A percentile compares a stretch with the other conserved stretches of the same genome.
These are phyloP conservation scores for Elsinoe australis DNA, from an alignment of 2,329 filamentous ascomycete species.

Conservation along the genomic window DNA sequence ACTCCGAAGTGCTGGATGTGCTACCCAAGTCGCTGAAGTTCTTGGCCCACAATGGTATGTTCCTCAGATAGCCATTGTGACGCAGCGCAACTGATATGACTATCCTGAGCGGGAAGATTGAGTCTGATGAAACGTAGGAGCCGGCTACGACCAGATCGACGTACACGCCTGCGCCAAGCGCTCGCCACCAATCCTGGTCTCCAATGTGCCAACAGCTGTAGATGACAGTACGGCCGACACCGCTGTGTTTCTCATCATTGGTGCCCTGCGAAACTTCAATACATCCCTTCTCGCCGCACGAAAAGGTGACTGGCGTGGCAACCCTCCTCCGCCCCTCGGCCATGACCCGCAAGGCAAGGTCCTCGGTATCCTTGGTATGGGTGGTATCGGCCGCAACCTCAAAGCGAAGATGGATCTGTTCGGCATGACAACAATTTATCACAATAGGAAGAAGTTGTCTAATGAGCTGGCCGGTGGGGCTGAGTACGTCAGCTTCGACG, in stretches of 20 bases:
- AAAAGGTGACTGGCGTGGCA: conserved; percentile 59
- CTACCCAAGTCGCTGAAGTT: conserved; percentile 35
- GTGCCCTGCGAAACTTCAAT: conserved; percentile 68
- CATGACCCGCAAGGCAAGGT: conserved; percentile 73
- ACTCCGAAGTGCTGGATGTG: conserved; percentile 58
- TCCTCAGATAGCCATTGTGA: background rate
- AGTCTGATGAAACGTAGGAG: conserved; percentile 44
- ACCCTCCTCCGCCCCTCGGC: conserved; percentile 49
- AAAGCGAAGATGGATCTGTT: conserved; percentile 67
- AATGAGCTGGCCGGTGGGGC: conserved; percentile 51
- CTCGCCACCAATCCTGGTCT: conserved; percentile 55
- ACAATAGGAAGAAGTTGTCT: conserved; percentile 59
- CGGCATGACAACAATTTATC: conserved; percentile 66
- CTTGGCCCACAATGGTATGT: conserved; percentile 40
- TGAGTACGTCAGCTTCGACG: conserved; percentile 65
- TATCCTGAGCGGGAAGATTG: background rate
- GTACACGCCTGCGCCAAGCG: conserved; percentile 61
- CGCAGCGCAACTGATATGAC: background rate
- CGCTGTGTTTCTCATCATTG: conserved; percentile 72
- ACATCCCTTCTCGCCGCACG: conserved; percentile 58
- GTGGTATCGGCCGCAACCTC: conserved; percentile 72
- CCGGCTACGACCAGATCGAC: conserved; percentile 80
- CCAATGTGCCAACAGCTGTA: conserved; percentile 73
- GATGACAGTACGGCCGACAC: conserved; percentile 78
- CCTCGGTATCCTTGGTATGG: conserved; percentile 78